phyloP scores from a whole-genome alignment of 495 filamentous ascomycete genomes.

The Neurospora cerealis region DNA sequence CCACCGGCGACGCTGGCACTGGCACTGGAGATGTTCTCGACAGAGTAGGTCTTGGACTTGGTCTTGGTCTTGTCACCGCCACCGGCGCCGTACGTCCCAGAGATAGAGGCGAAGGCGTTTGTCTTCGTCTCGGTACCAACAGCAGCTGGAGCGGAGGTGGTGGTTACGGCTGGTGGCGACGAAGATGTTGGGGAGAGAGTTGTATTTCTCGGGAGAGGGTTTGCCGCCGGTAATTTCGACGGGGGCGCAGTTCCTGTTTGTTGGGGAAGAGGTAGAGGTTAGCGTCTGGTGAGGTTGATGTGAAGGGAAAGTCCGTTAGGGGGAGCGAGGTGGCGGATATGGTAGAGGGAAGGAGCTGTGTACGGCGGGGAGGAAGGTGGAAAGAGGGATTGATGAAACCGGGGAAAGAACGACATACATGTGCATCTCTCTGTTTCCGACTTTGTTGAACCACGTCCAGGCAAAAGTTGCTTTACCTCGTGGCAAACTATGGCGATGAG shows the following conservation, averaged over 20 bases:
- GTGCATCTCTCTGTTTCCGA: constrained; percentile 52
- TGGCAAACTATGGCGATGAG: constrained; percentile 4
- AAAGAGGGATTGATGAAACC: background rate
- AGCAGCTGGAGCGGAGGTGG: background rate
- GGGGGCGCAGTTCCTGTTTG: constrained; percentile 39
- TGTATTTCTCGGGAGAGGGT: constrained; percentile 15
- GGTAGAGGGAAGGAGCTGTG: background rate
- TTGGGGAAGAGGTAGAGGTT: background rate
- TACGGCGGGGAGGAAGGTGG: background rate
- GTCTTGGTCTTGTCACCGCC: too few relatives aligned
- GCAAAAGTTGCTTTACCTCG: constrained; percentile 34
- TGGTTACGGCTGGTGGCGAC: background rate
- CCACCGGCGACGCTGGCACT: background rate
- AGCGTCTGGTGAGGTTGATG: too few relatives aligned
- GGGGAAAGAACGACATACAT: constrained; percentile 17
- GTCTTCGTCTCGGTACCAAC: background rate
- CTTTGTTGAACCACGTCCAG: constrained; percentile 52
- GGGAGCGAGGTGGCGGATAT: background rate
- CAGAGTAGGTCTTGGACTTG: background rate
- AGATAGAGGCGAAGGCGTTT: background rate
- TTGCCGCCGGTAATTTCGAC: constrained; percentile 39
- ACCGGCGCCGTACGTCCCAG: background rate
- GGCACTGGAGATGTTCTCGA: background rate
- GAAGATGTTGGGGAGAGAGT: constrained; percentile 45
- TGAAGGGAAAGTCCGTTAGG: background rate